A percentile compares a stretch with the other conserved stretches of the same genome.
Conservation (phyloP, 2,329 filamentous ascomycete species). For the Penicillium decumbens region DNA sequence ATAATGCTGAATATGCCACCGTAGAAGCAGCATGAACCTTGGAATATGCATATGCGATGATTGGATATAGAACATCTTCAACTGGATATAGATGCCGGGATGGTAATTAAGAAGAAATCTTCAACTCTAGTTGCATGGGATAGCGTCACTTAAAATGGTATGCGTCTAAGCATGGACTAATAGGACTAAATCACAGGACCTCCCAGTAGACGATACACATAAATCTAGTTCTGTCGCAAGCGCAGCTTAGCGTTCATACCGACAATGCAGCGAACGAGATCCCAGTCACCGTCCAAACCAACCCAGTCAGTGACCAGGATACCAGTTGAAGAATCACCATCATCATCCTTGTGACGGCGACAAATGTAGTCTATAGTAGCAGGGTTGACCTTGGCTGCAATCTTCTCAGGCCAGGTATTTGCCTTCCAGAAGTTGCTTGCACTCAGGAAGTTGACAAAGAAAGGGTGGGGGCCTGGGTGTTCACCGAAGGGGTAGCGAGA, state of each 20-base stretch:
- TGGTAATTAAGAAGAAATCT: neutral
- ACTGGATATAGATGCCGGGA: too few species aligned
- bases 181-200: neutral
- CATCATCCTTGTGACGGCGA: constrained; percentile 47
- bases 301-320: constrained; percentile 94
- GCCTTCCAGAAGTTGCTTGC: constrained; percentile 93
- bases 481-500: constrained; percentile 44
- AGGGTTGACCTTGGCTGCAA: constrained; percentile 83
- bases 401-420: constrained; percentile 86
- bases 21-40: too few species aligned
- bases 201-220: neutral
- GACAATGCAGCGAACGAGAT: constrained; percentile 78
- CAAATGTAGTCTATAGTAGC: constrained; percentile 59
- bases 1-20: too few species aligned
- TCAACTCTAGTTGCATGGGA: neutral
- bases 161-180: neutral
- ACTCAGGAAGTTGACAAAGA: constrained; percentile 86
- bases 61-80: too few species aligned
- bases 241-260: constrained; percentile 74
- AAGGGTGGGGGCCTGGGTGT: constrained; percentile 50
- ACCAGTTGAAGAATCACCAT: constrained; percentile 73
- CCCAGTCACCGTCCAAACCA: constrained; percentile 81
- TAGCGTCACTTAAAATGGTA: neutral
- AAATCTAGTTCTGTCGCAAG: constrained; percentile 27
- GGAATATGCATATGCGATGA: too few species aligned